phyloP scores from a whole-genome alignment of 495 filamentous ascomycete genomes.

The Penicillium alfredii region DNA sequence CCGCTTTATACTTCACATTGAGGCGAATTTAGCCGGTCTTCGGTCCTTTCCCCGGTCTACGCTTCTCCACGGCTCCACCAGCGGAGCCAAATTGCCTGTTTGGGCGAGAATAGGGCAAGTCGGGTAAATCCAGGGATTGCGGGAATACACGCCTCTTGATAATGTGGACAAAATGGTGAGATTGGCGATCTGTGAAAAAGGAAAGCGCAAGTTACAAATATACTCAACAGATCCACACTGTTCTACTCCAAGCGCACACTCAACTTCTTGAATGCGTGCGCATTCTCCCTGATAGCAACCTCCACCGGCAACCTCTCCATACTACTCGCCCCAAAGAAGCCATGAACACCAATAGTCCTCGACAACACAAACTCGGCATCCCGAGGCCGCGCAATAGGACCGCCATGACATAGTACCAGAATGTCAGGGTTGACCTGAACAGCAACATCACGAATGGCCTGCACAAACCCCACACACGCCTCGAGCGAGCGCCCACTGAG shows the following conservation, averaged over 20 bases:
- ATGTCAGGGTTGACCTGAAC: slow-evolving; percentile 47
- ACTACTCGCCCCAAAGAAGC: slow-evolving; percentile 65
- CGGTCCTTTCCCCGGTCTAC: no score
- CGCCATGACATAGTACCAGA: slow-evolving; percentile 65
- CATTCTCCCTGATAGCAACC: slow-evolving; percentile 56
- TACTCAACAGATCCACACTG: background rate
- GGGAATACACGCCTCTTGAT: no score
- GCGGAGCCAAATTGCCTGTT: slow-evolving; percentile 26
- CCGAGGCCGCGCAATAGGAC: slow-evolving; percentile 54
- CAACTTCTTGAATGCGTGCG: slow-evolving; percentile 53
- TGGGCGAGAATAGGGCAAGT: slow-evolving; percentile 8
- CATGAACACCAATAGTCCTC: slow-evolving; percentile 55
- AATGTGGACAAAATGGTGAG: no score
- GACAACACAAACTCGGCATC: slow-evolving; percentile 59
- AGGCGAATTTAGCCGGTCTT: slow-evolving; percentile 22
- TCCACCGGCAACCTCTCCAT: slow-evolving; percentile 70
- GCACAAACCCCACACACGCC: slow-evolving; percentile 51
- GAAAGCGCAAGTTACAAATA: background rate
- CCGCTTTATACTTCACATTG: background rate
- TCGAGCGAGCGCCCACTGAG: slow-evolving; percentile 55
- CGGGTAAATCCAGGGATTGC: slow-evolving; percentile 18
- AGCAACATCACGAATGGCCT: slow-evolving; percentile 58
- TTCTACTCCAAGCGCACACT: slow-evolving; percentile 13
- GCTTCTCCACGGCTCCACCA: slow-evolving; percentile 10
- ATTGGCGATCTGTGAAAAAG: background rate